Percentiles rank a stretch among this genome's conserved stretches.
Evolutionary conservation across 306 rosid genomes (phyloP).

Genomic region (Ochetophila trinervis): DNA sequence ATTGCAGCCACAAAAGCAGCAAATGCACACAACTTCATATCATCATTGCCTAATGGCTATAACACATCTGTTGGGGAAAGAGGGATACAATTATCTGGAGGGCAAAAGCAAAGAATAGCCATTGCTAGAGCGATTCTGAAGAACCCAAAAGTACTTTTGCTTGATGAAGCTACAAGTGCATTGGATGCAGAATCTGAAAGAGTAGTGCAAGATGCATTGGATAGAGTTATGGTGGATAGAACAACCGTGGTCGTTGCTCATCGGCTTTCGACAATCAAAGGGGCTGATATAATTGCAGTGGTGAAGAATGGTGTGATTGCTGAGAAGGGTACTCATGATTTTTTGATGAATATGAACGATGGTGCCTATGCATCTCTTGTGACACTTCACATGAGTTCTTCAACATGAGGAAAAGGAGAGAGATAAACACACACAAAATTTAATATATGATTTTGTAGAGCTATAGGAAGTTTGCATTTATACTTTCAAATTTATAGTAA

Average conservation of each 20-base stretch:
- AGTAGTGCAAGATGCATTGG: slow-evolving; percentile 70
- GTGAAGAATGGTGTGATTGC: slow-evolving; percentile 54
- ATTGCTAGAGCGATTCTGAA: slow-evolving; percentile 9
- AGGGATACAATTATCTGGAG: not conserved
- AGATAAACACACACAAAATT: too few species aligned
- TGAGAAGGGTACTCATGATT: slow-evolving; percentile 34
- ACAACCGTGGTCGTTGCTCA: slow-evolving; percentile 70
- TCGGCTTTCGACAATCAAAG: slow-evolving; percentile 53
- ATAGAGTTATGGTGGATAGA: slow-evolving; percentile 48
- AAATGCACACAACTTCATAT: slow-evolving; percentile 24
- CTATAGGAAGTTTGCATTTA: too few species aligned
- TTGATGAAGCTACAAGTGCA: slow-evolving; percentile 79
- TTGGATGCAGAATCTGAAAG: slow-evolving; percentile 74
- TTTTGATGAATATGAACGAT: slow-evolving; percentile 22
- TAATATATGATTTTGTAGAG: too few species aligned
- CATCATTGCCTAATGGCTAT: slow-evolving; percentile 9
- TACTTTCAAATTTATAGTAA: too few species aligned
- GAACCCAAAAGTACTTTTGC: slow-evolving; percentile 49
- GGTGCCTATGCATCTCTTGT: slow-evolving; percentile 35
- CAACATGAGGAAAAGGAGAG: not conserved
- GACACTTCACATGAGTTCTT: slow-evolving; percentile 28
- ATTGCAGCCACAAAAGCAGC: slow-evolving; percentile 21
- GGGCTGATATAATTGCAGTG: slow-evolving; percentile 59
- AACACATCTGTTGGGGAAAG: not conserved
- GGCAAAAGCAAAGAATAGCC: slow-evolving; percentile 5